Base-by-base conservation (phyloP, 257 asterid species). In the Ocimum tenuiflorum region DNA sequence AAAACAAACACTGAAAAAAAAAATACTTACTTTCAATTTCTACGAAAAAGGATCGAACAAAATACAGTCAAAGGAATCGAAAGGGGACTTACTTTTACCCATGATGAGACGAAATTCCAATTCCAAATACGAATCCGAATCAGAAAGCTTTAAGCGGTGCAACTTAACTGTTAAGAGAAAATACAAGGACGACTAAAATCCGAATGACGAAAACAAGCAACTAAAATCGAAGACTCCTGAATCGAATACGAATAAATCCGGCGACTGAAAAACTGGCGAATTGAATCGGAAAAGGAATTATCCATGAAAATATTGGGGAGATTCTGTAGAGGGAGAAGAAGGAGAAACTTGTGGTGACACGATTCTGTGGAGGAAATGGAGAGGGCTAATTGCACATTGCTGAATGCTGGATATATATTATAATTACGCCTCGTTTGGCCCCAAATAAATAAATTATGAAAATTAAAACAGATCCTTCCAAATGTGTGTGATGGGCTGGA, bases 1-100 rank as follows among this genome's bases (percentile, higher is more conserved):
- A 2, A 39, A 27, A 27, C 2, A 27, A 27, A 27, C 4, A 27
- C 3, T 4, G 31, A 27, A 4, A 27, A 27, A 27, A 27, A 27
- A 27, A 27, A 27, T 1, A 27, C 31, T 27, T 27, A 27, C 31
- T 27, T 27, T 27, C 31, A 27, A 27, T 27, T 27, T 27, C 31
- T 27, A 46, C 33, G 48, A 7, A 41, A 61, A 31, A 19, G 48
- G 6, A 31, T 65, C 41, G 65, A 52, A 60, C n/a, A 41, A 31
- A 13, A 63, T 47, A 57, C 13, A 51, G 24, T 6, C 56, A 38
- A 54, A 33, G 22, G 41, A 33, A 57, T 22, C 13, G 42, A 5
- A 20, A 43, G 65, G 36, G 27, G n/a, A 73, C 95, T 83, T 75
- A 91, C 98, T 79, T 86, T 56, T 85, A 77, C 95, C 98, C 98